phyloP scores from a whole-genome alignment of 2,329 filamentous ascomycete genomes.

The Trichoderma gracile region DNA sequence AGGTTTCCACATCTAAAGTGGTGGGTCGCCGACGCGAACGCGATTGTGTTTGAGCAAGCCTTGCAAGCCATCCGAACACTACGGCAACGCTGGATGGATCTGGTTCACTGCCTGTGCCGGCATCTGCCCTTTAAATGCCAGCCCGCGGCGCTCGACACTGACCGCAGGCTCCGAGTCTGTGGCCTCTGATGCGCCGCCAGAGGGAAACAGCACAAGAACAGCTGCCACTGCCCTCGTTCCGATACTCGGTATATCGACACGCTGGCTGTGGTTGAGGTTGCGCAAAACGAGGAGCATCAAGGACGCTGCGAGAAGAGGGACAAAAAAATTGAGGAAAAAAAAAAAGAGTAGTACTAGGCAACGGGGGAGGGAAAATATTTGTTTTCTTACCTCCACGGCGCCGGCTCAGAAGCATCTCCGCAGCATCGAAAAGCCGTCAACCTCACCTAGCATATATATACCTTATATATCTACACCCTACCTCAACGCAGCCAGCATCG shows the following conservation, averaged over 20 bases:
- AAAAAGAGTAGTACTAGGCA: neutral
- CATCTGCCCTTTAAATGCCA: conserved; percentile 20
- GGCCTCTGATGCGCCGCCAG: conserved; percentile 15
- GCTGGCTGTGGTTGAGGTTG: no score
- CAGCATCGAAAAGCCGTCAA: conserved; percentile 6
- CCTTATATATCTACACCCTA: no score
- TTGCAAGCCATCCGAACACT: conserved; percentile 17
- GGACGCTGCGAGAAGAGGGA: no score
- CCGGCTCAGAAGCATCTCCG: neutral
- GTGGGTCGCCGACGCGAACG: conserved; percentile 23
- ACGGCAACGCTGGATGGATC: conserved; percentile 14
- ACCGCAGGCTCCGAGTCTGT: conserved; percentile 18
- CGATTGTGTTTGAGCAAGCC: conserved; percentile 22
- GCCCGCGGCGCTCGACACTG: conserved; percentile 19
- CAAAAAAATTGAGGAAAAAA: neutral
- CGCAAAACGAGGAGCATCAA: no score
- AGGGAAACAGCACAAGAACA: no score
- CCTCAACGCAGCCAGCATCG: no score
- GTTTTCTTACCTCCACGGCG: neutral
- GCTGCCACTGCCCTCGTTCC: no score
- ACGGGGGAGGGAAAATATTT: conserved; percentile 4
- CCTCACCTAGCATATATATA: neutral
- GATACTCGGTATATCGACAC: no score
- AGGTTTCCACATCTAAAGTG: conserved; percentile 24
- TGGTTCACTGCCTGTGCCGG: conserved; percentile 6